Base-by-base conservation (phyloP, 2,329 filamentous ascomycete genomes). In the Fusarium coffeatum region DNA sequence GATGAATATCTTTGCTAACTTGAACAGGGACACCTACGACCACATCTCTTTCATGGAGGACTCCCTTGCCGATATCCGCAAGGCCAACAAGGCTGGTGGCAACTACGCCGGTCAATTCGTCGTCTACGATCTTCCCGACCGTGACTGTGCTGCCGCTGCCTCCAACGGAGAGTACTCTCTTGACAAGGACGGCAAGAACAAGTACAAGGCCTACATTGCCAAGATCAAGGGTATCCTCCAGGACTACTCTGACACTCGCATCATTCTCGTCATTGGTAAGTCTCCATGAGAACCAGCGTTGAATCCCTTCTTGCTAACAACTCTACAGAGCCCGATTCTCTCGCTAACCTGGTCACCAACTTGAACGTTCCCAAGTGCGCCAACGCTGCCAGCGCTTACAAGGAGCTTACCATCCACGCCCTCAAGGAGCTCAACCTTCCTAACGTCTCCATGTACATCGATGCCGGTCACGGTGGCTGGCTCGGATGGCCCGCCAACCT, bases 261-360 rank as follows among this genome's bases (percentile, higher is more conserved):
- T 79, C 50, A 75, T 84, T 41, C 79, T 86, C 15, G 78, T 85
- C n/a, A 79, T 86, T 58, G 83, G 78, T 79, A 45, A 50, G 79
- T 42, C 13, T 6, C 10, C 10, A 12, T 6, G 0, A 12, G 2
- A 7, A 16, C 13, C n/a, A 3, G 2, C 2, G 9, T 7, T 10
- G 3, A 3, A 27, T 6, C 18, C 15, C 1, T 25, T n/a, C 9
- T 16, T 13, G 18, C 45, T 59, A 72, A 49, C 8, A 22, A 2
- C 4, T 2, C 6, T 59, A 64, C 49, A 84, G 84, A 88, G 76
- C 86, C 87, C 28, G 86, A 89, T 75, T 86, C 85, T 27, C 80
- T 88, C n/a, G 85, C 86, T 63, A 88, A 88, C 80, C 77, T 88
- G 75, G 82, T 88, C 46, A 88, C 86, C 70, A 89, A 88, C 80